Evolutionary conservation across 2,329 filamentous ascomycete genomes (phyloP).

Genomic region (Dissoconium aciculare): DNA sequence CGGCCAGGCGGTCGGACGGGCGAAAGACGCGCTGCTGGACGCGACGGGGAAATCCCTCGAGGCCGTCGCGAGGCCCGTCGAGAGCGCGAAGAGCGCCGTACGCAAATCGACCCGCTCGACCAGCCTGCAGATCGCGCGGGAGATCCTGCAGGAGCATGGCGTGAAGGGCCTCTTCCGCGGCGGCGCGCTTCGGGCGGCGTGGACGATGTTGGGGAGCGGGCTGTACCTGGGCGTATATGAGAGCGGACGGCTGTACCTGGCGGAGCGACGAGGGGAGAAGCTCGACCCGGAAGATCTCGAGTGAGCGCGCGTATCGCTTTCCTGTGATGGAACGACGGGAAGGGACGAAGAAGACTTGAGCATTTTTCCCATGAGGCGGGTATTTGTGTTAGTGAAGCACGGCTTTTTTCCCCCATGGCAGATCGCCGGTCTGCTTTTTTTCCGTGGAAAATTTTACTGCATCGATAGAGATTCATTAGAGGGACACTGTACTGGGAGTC

Average conservation of each 20-base stretch:
- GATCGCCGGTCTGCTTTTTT: too few species aligned
- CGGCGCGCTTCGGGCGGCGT: slow-evolving; percentile 54
- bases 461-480: too few species aligned
- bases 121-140: slow-evolving; percentile 45
- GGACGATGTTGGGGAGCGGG: slow-evolving; percentile 72
- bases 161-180: slow-evolving; percentile 64
- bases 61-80: slow-evolving; percentile 18
- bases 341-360: too few species aligned
- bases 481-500: too few species aligned
- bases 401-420: too few species aligned
- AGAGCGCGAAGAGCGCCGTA: slow-evolving; percentile 22
- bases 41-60: slow-evolving; percentile 28
- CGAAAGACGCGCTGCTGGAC: slow-evolving; percentile 22
- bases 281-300: slow-evolving; percentile 22
- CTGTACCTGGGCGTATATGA: slow-evolving; percentile 81
- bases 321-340: too few species aligned
- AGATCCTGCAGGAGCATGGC: slow-evolving; percentile 53
- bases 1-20: too few species aligned
- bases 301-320: too few species aligned
- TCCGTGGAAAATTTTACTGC: too few species aligned
- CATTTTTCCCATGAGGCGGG: too few species aligned
- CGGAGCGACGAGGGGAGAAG: slow-evolving; percentile 29
- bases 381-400: too few species aligned
- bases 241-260: slow-evolving; percentile 47
- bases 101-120: slow-evolving; percentile 22